A percentile compares a stretch with the other conserved stretches of the same genome.
Evolutionary conservation across 2,329 filamentous ascomycete species (phyloP).

Genomic region (Elsinoe necatrix): DNA sequence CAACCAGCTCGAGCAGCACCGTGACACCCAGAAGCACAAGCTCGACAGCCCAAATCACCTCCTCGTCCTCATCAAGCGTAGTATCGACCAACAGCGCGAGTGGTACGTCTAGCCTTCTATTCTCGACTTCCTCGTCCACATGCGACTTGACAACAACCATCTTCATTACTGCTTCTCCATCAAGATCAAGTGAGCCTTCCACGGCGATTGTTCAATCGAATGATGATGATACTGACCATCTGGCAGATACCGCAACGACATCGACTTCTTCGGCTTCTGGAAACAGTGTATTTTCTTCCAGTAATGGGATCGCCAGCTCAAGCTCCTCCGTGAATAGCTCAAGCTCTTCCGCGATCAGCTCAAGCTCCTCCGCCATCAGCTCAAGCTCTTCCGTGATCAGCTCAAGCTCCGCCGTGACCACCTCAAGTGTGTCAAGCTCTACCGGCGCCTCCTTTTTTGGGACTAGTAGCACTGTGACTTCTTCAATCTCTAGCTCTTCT

Average conservation of each 20-base stretch:
- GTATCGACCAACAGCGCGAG: background rate
- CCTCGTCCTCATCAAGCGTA: background rate
- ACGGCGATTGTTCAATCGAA: background rate
- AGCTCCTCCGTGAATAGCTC: no score
- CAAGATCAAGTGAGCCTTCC: constrained; percentile 1
- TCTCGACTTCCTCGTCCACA: background rate
- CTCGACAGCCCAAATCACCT: background rate
- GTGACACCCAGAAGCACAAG: background rate
- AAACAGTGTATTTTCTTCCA: background rate
- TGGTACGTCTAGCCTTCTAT: background rate
- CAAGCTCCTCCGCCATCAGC: background rate
- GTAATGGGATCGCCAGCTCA: background rate
- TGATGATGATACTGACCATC: background rate
- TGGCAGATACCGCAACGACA: background rate
- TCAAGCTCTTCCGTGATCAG: no score
- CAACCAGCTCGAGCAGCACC: background rate
- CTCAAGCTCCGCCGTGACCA: background rate
- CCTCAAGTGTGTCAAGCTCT: background rate
- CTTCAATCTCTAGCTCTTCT: background rate
- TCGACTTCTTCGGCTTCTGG: background rate
- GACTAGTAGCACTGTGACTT: background rate
- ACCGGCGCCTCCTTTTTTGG: background rate
- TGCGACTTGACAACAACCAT: constrained; percentile 1
- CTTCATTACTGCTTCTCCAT: background rate
- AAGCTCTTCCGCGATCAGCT: background rate